phyloP scores from a whole-genome alignment of 2,329 filamentous ascomycete species.

The Cladophialophora psammophila region DNA sequence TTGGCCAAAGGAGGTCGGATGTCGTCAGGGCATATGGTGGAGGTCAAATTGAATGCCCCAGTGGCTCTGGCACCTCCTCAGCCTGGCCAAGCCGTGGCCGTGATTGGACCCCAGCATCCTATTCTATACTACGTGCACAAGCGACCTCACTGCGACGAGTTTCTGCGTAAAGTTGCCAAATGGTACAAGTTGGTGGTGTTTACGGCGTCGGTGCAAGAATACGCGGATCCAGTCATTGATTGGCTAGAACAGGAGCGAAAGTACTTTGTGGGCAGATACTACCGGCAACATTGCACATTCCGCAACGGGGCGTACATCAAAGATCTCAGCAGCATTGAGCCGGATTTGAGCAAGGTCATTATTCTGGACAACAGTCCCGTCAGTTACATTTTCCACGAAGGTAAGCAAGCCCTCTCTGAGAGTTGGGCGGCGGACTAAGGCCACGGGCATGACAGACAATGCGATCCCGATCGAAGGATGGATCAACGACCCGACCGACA shows the following conservation, averaged over 20 bases:
- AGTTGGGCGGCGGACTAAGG: constrained; percentile 34
- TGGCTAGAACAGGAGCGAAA: constrained; percentile 97
- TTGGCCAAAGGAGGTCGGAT: constrained; percentile 96
- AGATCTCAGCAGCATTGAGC: constrained; percentile 93
- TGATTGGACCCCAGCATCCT: constrained; percentile 84
- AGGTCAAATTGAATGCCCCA: constrained; percentile 83
- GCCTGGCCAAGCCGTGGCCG: constrained; percentile 44
- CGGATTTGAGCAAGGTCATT: constrained; percentile 97
- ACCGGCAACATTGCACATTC: constrained; percentile 95
- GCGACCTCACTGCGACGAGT: constrained; percentile 94
- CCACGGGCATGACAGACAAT: constrained; percentile 73
- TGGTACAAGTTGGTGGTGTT: constrained; percentile 99
- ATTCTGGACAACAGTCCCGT: constrained; percentile 98
- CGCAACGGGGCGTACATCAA: constrained; percentile 98
- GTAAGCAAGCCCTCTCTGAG: constrained; percentile 61
- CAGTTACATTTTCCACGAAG: constrained; percentile 98
- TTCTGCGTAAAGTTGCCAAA: constrained; percentile 90
- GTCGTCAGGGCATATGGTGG: constrained; percentile 98
- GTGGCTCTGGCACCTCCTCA: constrained; percentile 63
- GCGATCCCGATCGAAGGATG: constrained; percentile 98
- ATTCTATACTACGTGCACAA: constrained; percentile 99
- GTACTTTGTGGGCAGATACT: constrained; percentile 92
- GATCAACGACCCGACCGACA: constrained; percentile 98
- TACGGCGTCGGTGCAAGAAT: constrained; percentile 97
- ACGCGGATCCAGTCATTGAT: constrained; percentile 97